phyloP scores from a whole-genome alignment of 257 asterid species.

The Knoxia roxburghii region DNA sequence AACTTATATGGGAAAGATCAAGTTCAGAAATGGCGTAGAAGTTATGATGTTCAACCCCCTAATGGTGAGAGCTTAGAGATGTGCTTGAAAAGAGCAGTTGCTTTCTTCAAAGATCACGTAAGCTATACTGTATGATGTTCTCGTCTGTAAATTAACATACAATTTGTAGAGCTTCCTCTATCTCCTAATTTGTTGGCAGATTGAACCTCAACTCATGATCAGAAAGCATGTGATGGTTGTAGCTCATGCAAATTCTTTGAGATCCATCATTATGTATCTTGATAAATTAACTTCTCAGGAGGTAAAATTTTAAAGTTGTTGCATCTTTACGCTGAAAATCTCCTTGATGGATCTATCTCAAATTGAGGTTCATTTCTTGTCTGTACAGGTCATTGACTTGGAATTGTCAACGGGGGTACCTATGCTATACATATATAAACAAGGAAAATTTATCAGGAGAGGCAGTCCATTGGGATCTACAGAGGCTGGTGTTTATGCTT shows the following conservation, averaged over 20 bases:
- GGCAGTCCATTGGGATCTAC: conserved; percentile 75
- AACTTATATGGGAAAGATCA: conserved; percentile 79
- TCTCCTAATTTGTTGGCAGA: conserved; percentile 36
- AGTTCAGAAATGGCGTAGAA: conserved; percentile 89
- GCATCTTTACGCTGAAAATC: not conserved
- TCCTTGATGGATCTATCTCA: conserved; percentile 2
- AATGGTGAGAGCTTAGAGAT: conserved; percentile 95
- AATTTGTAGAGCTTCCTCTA: not conserved
- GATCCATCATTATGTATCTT: conserved; percentile 93
- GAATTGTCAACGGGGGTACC: conserved; percentile 96
- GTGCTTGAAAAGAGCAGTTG: conserved; percentile 91
- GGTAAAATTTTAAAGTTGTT: conserved; percentile 32
- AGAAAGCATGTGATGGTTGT: conserved; percentile 85
- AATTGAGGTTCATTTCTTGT: conserved; percentile 10
- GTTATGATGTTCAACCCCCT: conserved; percentile 85
- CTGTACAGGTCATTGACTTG: conserved; percentile 65
- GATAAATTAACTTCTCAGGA: conserved; percentile 73
- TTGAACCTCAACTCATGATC: conserved; percentile 65
- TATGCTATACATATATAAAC: conserved; percentile 73
- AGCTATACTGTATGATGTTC: conserved; percentile 16
- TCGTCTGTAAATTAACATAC: not conserved
- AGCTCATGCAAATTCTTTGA: conserved; percentile 90
- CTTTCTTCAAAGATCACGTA: conserved; percentile 80
- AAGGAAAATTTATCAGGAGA: conserved; percentile 60
- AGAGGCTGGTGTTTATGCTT: conserved; percentile 85